Base-by-base conservation (phyloP, 495 filamentous ascomycete species). In the Aspergillus saccharolyticus region DNA sequence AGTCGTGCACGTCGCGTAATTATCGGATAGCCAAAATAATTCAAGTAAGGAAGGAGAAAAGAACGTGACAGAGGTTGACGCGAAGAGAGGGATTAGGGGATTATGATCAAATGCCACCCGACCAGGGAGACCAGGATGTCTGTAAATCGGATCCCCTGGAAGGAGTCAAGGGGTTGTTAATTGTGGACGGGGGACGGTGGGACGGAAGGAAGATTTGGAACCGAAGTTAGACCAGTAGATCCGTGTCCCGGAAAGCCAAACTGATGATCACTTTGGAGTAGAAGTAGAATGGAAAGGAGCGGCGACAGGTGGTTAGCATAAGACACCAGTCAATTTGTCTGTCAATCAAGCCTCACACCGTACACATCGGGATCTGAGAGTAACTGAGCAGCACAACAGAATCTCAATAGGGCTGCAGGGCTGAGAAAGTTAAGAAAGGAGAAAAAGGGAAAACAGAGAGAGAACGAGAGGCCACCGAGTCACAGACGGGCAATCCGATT, bases 371-470 rank as follows among this genome's bases (percentile, higher is more conserved):
- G n/a, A n/a, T n/a, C n/a, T n/a, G 4, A 28, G 25, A 28, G 25
- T 28, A 28, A 39, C 33, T 39, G 33, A 39, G 33, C 33, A 39
- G 33, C 33, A 39, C 33, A 39, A 39, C 33, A 39, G 33, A 39
- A 39, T 28, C 20, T 17, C 20, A 61, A 44, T 54, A 62, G 51
- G 52, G 60, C 55, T 55, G 43, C 51, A 57, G 59, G 59, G 59
- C 59, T 61, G 59, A 61, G 20, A n/a, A 43, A 33, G 33, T 47
- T 2, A 48, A 42, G 20, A 12, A 19, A 6, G 20, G 30, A 24
- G 52, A 30, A 52, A 33, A 45, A 15, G 16, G 28, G 52, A 17
- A 24, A 4, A 24, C 39, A 24, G 1, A 30, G 15, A 55, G 33
- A 45, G 43, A 44, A 28, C 24, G 42, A 46, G 17, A 22, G 21